Evolutionary conservation across 2,329 filamentous ascomycete species (phyloP).

Genomic region (Botryotinia calthae): DNA sequence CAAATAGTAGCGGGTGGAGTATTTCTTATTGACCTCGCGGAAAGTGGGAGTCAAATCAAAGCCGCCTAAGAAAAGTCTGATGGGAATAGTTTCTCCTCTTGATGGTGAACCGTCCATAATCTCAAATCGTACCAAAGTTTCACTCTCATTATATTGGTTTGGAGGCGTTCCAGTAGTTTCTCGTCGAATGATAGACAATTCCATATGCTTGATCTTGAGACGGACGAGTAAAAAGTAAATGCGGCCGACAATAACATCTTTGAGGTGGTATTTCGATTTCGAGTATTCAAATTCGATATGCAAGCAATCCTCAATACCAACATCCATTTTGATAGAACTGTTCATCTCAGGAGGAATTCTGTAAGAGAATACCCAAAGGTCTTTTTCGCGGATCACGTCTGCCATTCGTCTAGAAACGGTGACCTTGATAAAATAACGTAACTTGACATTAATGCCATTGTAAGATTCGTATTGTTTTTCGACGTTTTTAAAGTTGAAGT

Average conservation of each 20-base stretch:
- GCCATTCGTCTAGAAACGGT: slow-evolving; percentile 96
- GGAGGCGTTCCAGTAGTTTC: slow-evolving; percentile 96
- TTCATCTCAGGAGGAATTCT: slow-evolving; percentile 97
- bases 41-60: slow-evolving; percentile 98
- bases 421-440: slow-evolving; percentile 96
- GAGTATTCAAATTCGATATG: slow-evolving; percentile 99
- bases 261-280: slow-evolving; percentile 98
- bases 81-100: slow-evolving; percentile 88
- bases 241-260: slow-evolving; percentile 96
- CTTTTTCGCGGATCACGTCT: slow-evolving; percentile 97
- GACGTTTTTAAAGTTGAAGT: slow-evolving; percentile 99
- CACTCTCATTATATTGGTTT: slow-evolving; percentile 99
- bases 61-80: slow-evolving; percentile 91
- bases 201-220: slow-evolving; percentile 99
- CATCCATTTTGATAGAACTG: slow-evolving; percentile 99
- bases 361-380: slow-evolving; percentile 99
- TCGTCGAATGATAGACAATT: slow-evolving; percentile 92
- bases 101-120: slow-evolving; percentile 99
- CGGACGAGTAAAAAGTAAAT: slow-evolving; percentile 98
- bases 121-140: slow-evolving; percentile 96
- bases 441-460: slow-evolving; percentile 98
- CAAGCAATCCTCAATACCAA: slow-evolving; percentile 97
- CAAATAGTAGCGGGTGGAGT: slow-evolving; percentile 95
- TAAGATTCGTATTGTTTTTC: slow-evolving; percentile 99
- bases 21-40: slow-evolving; percentile 99